A percentile compares a stretch with the other conserved stretches of the same genome.
These are phyloP conservation scores for Xylaria multiplex DNA, from an alignment of 2,329 filamentous ascomycete genomes.

Conservation along the genomic window DNA sequence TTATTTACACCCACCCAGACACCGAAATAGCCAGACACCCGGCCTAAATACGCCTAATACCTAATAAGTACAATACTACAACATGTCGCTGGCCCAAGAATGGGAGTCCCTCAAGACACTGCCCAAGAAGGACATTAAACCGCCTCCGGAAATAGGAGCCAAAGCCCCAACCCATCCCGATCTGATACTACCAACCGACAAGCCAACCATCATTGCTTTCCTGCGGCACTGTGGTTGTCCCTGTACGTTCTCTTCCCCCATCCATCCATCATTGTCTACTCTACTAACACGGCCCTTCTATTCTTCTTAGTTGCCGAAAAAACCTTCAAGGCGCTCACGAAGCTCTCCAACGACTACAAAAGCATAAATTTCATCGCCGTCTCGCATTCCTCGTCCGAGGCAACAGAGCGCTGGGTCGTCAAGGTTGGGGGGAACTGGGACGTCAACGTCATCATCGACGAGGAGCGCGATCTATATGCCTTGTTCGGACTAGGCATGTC, in stretches of 20 bases:
- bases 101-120: conserved; percentile 56
- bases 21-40: neutral
- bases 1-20: conserved; percentile 6
- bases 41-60: no score
- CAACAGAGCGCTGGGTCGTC: conserved; percentile 68
- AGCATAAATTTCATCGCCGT: conserved; percentile 68
- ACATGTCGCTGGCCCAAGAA: conserved; percentile 50
- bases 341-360: conserved; percentile 60
- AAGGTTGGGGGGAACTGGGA: conserved; percentile 66
- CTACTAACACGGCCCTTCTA: conserved; percentile 19
- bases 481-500: conserved; percentile 73
- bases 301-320: conserved; percentile 71
- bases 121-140: conserved; percentile 55
- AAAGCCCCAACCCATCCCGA: conserved; percentile 65
- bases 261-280: neutral
- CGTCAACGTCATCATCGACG: conserved; percentile 69
- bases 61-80: neutral
- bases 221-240: conserved; percentile 79
- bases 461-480: conserved; percentile 68
- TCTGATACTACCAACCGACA: conserved; percentile 63
- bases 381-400: conserved; percentile 65
- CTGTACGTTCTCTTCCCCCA: conserved; percentile 59
- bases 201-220: conserved; percentile 72
- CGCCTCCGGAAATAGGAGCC: conserved; percentile 62
- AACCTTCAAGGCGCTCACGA: conserved; percentile 65